Evolutionary conservation across 2,329 filamentous ascomycete genomes (phyloP), one percentile per base, ranked within the genome.

Genomic region (Camptophora hylomeconis): DNA sequence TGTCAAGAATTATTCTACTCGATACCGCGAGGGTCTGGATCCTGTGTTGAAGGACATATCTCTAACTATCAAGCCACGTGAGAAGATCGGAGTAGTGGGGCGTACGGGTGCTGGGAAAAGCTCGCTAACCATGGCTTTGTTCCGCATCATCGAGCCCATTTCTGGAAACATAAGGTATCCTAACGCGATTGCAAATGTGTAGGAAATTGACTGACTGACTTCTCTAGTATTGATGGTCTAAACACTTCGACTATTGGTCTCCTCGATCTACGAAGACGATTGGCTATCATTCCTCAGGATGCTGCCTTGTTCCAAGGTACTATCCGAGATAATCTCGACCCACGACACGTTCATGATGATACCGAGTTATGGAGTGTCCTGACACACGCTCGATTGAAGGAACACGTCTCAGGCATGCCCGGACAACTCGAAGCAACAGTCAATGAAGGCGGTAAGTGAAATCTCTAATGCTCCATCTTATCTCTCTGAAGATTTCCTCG

Each of bases 211-310:
- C 8, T 17, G 11, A 16, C 20, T 12, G 4, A 19, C 15, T 5
- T 16, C 14, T 31, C 24, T 22, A 80, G 73, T 45, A 93, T 98
- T 47, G 89, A 98, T 56, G 69, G 72, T 24, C 60, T 98, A 30
- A 80, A 94, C 56, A 93, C 89, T 8, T 87, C 82, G 30, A 74
- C 72, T 3, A 94, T 98, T 47, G 89, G 89, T 3, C 61, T 98
- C 30, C 59, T 92, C 30, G 89, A 98, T 53, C 67, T 98, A 31
- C 75, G 89, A 31, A 72, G 86, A 31, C 76, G 89, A 33, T 65
- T 98, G 26, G 87, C 89, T 31, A 98, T 98, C 48, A 98, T 98
- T 42, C 89, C 92, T 4, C 89, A 98, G 53, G 92, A 98, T 57
- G 87, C 89, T 17, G 87, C 87, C 39, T 71, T 98, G 37, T 98